These are phyloP conservation scores for Lyophyllum shimeji DNA, from an alignment of 768 basidiomycete genomes.

Conservation along the genomic window DNA sequence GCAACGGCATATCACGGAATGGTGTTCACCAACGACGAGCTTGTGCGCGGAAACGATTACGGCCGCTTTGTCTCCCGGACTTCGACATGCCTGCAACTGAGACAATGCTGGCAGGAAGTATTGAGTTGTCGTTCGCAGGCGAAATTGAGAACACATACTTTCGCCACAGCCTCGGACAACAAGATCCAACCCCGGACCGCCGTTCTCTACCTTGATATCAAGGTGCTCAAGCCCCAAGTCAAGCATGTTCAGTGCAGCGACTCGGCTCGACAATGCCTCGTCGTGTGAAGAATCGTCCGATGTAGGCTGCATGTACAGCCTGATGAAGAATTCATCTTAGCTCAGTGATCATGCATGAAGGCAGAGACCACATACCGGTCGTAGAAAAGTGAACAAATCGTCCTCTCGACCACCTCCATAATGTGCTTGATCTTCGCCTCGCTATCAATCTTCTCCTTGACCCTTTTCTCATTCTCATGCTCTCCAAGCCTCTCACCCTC, in stretches of 20 bases:
- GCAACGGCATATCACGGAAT: background rate
- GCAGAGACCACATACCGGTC: constrained; percentile 57
- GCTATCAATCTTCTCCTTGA: constrained; percentile 31
- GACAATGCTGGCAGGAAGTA: constrained; percentile 26
- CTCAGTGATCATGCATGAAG: background rate
- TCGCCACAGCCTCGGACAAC: constrained; percentile 77
- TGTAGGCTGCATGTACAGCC: constrained; percentile 70
- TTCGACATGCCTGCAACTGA: constrained; percentile 39
- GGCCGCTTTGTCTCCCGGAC: constrained; percentile 78
- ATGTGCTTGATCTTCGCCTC: constrained; percentile 54
- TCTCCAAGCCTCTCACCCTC: constrained; percentile 32
- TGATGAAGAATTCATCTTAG: constrained; percentile 24
- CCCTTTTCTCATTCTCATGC: constrained; percentile 31
- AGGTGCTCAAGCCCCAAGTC: constrained; percentile 89
- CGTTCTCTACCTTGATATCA: constrained; percentile 73
- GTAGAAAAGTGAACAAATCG: constrained; percentile 75
- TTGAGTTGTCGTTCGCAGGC: background rate
- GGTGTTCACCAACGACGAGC: constrained; percentile 72
- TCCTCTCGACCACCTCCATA: constrained; percentile 72
- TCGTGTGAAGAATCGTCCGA: constrained; percentile 84
- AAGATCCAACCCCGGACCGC: constrained; percentile 49
- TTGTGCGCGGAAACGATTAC: constrained; percentile 85
- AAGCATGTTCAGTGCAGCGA: constrained; percentile 89
- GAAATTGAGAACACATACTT: constrained; percentile 43
- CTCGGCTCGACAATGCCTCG: constrained; percentile 82